Conservation (phyloP, 768 basidiomycete genomes). For the Tulasnella sp. region DNA sequence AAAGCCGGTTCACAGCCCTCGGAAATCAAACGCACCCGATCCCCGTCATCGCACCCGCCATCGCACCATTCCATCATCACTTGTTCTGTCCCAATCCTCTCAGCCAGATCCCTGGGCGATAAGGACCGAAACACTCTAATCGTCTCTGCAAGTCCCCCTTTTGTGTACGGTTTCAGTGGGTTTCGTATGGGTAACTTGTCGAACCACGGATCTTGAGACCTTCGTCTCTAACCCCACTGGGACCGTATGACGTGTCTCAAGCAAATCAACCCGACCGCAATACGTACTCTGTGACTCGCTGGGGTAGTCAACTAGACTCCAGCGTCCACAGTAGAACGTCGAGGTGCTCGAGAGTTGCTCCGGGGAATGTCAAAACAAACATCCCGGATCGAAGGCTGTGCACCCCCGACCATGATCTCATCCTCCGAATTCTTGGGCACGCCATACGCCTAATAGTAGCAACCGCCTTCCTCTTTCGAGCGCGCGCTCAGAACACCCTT, state of each 20-base stretch:
- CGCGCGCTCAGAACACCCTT: not conserved
- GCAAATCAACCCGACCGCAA: not conserved
- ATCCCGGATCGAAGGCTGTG: slow-evolving; percentile 6
- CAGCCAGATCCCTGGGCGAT: not conserved
- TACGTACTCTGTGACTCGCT: not conserved
- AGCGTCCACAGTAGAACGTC: not conserved
- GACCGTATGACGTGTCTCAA: not conserved
- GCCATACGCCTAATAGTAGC: not conserved
- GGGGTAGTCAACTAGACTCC: not conserved
- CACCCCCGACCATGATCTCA: not conserved
- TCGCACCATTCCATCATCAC: not conserved
- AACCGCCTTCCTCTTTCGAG: not conserved
- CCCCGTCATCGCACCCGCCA: not conserved
- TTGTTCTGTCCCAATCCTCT: not conserved
- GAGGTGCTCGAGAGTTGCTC: not conserved
- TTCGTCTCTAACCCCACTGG: not conserved
- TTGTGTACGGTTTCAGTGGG: not conserved
- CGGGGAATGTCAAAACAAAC: not conserved
- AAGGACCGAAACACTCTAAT: not conserved
- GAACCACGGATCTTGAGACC: not conserved
- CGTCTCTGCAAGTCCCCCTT: not conserved
- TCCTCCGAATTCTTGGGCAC: not conserved
- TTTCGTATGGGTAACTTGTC: not conserved
- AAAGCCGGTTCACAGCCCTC: not conserved
- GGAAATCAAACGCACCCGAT: not conserved